Percentiles rank a stretch among this genome's conserved stretches.
phyloP scores from a whole-genome alignment of 1,284 basidiomycete species.

The Puccinia triticina region DNA sequence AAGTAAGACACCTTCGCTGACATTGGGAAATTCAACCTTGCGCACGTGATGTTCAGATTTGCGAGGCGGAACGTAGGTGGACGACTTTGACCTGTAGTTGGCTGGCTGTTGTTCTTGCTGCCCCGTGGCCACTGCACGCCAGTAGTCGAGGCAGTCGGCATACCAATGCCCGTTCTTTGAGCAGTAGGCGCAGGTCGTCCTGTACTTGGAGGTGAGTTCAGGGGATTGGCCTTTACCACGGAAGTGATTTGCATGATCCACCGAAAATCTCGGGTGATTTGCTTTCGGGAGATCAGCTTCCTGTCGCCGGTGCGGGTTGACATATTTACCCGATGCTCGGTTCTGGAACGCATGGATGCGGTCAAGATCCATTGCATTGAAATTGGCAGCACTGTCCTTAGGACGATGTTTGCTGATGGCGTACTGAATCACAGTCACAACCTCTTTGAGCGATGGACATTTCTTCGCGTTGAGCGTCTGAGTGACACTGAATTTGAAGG shows the following conservation, averaged over 20 bases:
- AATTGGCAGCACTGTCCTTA: background rate
- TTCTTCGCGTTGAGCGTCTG: background rate
- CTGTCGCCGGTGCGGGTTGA: no score
- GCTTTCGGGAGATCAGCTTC: no score
- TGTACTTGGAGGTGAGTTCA: background rate
- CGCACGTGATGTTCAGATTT: background rate
- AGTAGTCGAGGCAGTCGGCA: background rate
- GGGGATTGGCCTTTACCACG: background rate
- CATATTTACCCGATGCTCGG: no score
- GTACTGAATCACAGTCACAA: background rate
- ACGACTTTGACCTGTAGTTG: background rate
- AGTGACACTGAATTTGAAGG: background rate
- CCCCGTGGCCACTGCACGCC: background rate
- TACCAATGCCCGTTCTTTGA: background rate
- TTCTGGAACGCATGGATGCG: no score
- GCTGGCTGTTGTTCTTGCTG: background rate
- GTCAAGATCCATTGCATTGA: no score
- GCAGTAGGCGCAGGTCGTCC: background rate
- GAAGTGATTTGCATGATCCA: no score
- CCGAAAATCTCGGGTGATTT: no score
- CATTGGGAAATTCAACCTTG: background rate
- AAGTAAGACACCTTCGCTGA: no score
- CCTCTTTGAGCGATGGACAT: background rate
- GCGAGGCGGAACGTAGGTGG: background rate
- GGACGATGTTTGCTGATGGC: background rate